Evolutionary conservation across 2,329 filamentous ascomycete species (phyloP), one percentile per base, ranked within the genome.

Genomic region (Neodidymelliopsis sp.): DNA sequence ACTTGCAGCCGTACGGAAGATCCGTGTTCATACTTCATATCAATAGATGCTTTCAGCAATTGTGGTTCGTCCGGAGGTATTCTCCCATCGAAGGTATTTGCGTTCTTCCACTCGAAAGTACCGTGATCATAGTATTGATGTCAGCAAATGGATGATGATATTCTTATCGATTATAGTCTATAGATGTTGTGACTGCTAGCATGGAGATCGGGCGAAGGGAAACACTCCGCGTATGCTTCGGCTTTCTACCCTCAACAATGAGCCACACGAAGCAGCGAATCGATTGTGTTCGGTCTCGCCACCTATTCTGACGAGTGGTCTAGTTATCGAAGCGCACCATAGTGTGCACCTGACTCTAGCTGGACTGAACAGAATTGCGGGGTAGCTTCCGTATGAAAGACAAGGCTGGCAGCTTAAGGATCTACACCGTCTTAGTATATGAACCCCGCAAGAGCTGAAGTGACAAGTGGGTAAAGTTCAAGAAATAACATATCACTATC

Each of bases 371-470:
- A 40, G 15, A 37, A 15, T n/a, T 49, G 45, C 45, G 45, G 45
- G 45, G 45, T 49, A 49, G 45, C n/a, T 42, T 33, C 38, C 27
- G 30, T 2, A 6, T 27, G 16, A 33, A 41, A 25, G 20, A 16
- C 25, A 37, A 27, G 45, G 38, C 19, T 37, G 45, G 23, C 12
- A 13, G 31, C 6, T 37, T 42, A 19, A 19, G 18, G 20, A 25
- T 34, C 16, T 34, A 34, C 45, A 37, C 19, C 31, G n/a, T 22
- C 34, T 19, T 25, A 27, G 24, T 49, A 42, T 22, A 37, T 42
- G 33, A 49, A 49, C 38, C 45, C 38, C 45, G 38, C 45, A 37
- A 27, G 24, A 49, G 45, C 45, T 42, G 45, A 42, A 23, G 16
- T n/a, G n/a, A n/a, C n/a, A n/a, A n/a, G n/a, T n/a, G n/a, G n/a